Evolutionary conservation across 2,329 filamentous ascomycete genomes (phyloP), one percentile per base, ranked within the genome.

Genomic region (Venturia pyrina): DNA sequence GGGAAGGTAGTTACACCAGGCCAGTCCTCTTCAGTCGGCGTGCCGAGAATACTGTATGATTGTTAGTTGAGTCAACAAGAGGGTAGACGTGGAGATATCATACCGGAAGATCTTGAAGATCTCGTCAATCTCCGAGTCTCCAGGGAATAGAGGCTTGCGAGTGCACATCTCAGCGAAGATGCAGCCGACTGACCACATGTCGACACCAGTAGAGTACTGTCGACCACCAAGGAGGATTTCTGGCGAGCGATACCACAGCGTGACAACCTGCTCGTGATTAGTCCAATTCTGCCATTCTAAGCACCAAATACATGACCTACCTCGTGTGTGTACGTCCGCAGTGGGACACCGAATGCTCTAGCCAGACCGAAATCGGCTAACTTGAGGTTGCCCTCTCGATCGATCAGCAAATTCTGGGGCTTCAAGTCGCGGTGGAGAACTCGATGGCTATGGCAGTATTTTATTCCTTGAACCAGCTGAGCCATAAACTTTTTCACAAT

Each of bases 141-240:
- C 92, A 15, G 92, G 91, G 81, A 96, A 96, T 56, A 96, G 82
- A 5, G 92, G 91, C 79, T 96, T 96, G 72, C 91, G 86, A 1
- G 92, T 96, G 78, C 91, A 96, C 93, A 96, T 96, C 78, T 96
- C 92, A 11, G 93, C 92, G 76, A 96, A 96, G 77, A 96, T 96
- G 77, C 91, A 95, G 68, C 92, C 92, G 62, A 93, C 88, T 41
- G 90, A 95, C 92, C 92, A 96, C 90, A 96, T 96, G 74, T 96
- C 92, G 53, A 96, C 91, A 66, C 92, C 92, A 17, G 92, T 96
- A 17, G 90, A 95, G 79, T 96, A 96, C 76, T 96, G 91, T 64
- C 92, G 87, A 66, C 92, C 91, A 74, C 92, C 92, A 1, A 96
- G 86, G 24, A 96, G 83, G 77, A 96, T 96, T 76, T 96, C 92